Percentiles rank a stretch among this genome's conserved stretches.
phyloP scores from a whole-genome alignment of 352 stramenopile genomes.

The Pythium phragmiticola region DNA sequence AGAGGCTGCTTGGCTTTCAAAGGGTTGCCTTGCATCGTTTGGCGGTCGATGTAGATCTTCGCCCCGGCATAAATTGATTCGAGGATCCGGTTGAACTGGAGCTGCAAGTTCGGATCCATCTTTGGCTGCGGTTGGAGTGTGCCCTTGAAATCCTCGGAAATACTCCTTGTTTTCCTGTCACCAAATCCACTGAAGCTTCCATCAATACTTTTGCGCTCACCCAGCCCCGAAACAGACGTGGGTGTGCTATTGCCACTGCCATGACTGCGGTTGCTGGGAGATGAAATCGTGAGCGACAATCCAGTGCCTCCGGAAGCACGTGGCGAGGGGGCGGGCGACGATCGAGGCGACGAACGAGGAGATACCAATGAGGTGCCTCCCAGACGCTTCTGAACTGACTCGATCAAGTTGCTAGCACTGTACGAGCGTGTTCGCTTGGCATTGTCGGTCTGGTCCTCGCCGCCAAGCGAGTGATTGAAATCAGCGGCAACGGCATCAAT shows the following conservation, averaged over 20 bases:
- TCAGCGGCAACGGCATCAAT: conserved; percentile 87
- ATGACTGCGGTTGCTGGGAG: conserved; percentile 62
- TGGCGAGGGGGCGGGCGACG: conserved; percentile 59
- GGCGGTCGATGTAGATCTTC: conserved; percentile 82
- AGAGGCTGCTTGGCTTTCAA: conserved; percentile 57
- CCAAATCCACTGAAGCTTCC: conserved; percentile 42
- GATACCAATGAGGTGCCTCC: conserved; percentile 53
- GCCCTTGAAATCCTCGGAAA: conserved; percentile 80
- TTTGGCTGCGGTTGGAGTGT: conserved; percentile 61
- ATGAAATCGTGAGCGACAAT: conserved; percentile 76
- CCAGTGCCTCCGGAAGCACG: conserved; percentile 31
- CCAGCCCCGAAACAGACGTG: conserved; percentile 41
- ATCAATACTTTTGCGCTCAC: conserved; percentile 54
- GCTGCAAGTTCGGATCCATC: conserved; percentile 85
- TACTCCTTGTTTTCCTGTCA: conserved; percentile 68
- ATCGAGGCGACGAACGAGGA: conserved; percentile 61
- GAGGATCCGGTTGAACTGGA: conserved; percentile 78
- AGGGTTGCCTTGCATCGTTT: conserved; percentile 61
- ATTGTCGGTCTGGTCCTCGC: conserved; percentile 53
- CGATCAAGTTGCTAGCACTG: conserved; percentile 81
- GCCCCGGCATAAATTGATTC: conserved; percentile 85
- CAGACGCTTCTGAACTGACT: conserved; percentile 81
- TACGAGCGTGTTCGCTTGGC: conserved; percentile 69
- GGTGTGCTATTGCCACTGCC: conserved; percentile 65
- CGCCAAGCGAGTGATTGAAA: conserved; percentile 82